Percentiles rank a stretch among this genome's conserved stretches.
phyloP scores from a whole-genome alignment of 768 basidiomycete species.

The Phlebiopsis flavidoalba region DNA sequence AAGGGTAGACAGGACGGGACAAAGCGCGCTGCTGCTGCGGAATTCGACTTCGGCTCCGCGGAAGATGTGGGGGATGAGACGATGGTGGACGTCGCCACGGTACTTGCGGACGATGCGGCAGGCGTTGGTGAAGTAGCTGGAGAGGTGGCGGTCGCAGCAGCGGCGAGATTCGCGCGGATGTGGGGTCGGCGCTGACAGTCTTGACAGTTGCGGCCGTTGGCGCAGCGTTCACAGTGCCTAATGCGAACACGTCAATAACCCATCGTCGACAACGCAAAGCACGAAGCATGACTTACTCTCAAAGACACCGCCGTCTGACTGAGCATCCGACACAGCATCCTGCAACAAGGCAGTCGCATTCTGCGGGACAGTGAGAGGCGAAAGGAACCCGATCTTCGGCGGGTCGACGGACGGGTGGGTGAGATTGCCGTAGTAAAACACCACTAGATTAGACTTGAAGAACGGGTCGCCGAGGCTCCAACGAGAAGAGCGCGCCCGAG shows the following conservation, averaged over 20 bases:
- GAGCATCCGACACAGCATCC: constrained; percentile 30
- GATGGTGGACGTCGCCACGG: neutral
- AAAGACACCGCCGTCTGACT: constrained; percentile 19
- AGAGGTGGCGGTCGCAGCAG: neutral
- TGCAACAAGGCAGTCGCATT: constrained; percentile 43
- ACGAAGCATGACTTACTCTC: constrained; percentile 4
- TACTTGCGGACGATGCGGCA: neutral
- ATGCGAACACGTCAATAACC: neutral
- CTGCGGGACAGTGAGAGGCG: constrained; percentile 60
- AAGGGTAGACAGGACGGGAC: neutral
- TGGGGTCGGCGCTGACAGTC: neutral
- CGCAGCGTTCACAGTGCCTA: constrained; percentile 6
- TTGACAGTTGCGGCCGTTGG: constrained; percentile 8
- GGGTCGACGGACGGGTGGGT: constrained; percentile 62
- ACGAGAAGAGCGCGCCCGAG: constrained; percentile 52
- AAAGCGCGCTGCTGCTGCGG: neutral
- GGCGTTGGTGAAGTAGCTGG: neutral
- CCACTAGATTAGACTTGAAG: constrained; percentile 69
- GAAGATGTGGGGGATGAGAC: neutral
- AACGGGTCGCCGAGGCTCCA: constrained; percentile 81
- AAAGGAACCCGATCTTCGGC: constrained; percentile 66
- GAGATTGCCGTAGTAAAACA: constrained; percentile 73
- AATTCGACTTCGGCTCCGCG: neutral
- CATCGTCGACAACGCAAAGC: neutral
- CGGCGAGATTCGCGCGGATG: neutral